phyloP scores from a whole-genome alignment of 352 stramenopile genomes.

The Globisporangium solare region DNA sequence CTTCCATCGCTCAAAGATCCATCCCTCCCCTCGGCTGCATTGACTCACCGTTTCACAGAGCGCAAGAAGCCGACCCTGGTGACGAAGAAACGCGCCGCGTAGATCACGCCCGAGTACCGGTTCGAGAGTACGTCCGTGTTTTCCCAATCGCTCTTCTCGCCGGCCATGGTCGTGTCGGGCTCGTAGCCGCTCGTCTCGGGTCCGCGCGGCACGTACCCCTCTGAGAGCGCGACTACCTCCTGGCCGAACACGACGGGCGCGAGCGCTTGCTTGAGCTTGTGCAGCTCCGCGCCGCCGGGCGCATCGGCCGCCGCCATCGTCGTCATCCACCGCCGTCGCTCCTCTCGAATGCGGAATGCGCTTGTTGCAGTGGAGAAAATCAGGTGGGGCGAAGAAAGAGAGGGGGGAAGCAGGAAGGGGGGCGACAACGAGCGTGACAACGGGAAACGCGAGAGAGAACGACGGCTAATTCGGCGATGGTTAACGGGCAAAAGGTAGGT shows the following conservation, averaged over 20 bases:
- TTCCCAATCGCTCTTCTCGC: conserved; percentile 37
- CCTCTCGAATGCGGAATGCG: background rate
- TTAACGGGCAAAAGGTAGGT: background rate
- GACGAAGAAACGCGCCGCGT: conserved; percentile 84
- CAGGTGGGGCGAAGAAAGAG: conserved; percentile 5
- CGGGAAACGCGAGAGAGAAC: background rate
- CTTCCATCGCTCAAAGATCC: background rate
- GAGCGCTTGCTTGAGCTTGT: conserved; percentile 57
- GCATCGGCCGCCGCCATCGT: conserved; percentile 21
- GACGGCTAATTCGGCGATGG: background rate
- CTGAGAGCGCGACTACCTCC: conserved; percentile 46
- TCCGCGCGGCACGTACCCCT: conserved; percentile 63
- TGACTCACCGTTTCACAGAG: conserved; percentile 50
- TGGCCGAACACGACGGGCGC: conserved; percentile 49
- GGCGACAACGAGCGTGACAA: background rate
- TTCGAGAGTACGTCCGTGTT: conserved; percentile 46
- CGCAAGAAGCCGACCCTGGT: conserved; percentile 77
- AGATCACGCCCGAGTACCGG: conserved; percentile 80
- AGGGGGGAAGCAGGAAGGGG: background rate
- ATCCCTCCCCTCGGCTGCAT: background rate
- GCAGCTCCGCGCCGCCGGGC: conserved; percentile 41
- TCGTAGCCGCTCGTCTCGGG: conserved; percentile 63
- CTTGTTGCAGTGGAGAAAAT: conserved; percentile 9
- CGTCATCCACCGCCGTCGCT: conserved; percentile 11
- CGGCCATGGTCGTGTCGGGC: conserved; percentile 22